phyloP scores from a whole-genome alignment of 306 rosid genomes.

The Vicia sativa region DNA sequence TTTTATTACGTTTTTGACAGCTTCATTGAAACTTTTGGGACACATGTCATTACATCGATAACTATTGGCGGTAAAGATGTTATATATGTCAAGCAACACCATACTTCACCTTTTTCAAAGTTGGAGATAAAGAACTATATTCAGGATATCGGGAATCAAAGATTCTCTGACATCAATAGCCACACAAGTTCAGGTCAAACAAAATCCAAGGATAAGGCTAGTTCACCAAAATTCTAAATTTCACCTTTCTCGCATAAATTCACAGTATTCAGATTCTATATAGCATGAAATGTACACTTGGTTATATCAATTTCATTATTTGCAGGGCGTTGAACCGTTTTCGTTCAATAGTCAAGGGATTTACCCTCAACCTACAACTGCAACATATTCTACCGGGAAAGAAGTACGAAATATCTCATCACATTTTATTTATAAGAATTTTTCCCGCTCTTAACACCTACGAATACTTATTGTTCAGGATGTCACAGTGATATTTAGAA shows the following conservation, averaged over 20 bases:
- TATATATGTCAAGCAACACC: conserved; percentile 81
- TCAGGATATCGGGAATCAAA: conserved; percentile 73
- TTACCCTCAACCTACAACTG: conserved; percentile 80
- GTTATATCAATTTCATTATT: conserved; percentile 28
- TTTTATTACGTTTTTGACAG: conserved; percentile 49
- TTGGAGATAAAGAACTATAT: conserved; percentile 76
- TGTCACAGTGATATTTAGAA: conserved; percentile 75
- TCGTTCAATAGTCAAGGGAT: conserved; percentile 81
- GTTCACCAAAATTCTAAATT: conserved; percentile 38
- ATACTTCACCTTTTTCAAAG: conserved; percentile 69
- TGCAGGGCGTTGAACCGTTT: conserved; percentile 72
- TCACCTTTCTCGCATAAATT: conserved; percentile 12
- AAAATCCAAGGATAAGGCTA: conserved; percentile 80
- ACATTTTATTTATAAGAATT: neutral
- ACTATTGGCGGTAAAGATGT: conserved; percentile 94
- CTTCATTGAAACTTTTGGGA: conserved; percentile 89
- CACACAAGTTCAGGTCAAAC: conserved; percentile 61
- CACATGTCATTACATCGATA: conserved; percentile 78
- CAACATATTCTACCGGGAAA: conserved; percentile 68
- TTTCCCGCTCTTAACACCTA: neutral
- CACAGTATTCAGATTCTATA: conserved; percentile 13
- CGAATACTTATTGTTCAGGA: conserved; percentile 54
- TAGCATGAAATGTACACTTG: conserved; percentile 7
- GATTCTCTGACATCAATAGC: conserved; percentile 66
- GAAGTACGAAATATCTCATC: conserved; percentile 56